Base-by-base conservation (phyloP, 2,329 filamentous ascomycete genomes). In the Colletotrichum sp. region DNA sequence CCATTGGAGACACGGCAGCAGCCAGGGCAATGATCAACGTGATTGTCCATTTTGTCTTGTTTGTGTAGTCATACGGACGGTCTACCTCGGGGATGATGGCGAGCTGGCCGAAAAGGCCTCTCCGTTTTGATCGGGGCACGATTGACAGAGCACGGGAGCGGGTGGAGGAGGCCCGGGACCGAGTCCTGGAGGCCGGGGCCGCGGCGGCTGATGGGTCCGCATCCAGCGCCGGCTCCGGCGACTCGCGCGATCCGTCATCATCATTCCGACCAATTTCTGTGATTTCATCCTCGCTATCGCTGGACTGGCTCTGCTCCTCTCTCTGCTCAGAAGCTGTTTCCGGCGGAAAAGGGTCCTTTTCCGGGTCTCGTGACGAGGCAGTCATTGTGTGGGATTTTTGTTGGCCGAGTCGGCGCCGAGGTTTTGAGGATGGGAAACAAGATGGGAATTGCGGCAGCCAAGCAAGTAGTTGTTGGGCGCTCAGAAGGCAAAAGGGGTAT, bases 21-120 rank as follows among this genome's bases (percentile, higher is more conserved):
- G 95, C 95, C 18, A 96, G 81, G 3, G 95, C 94, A 62, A 98
- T 91, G 64, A 96, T 90, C 44, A 92, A 88, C 0, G 96, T 98
- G 78, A 98, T 92, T 76, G 91, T 90, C 96, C 96, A 98, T 91
- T 98, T 98, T 16, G 91, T 95, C 66, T 86, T 90, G 39, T 91
- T 90, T 13, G 89, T 86, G 82, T 98, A 98, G 67, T 95, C 90
- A 75, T 93, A 92, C 0, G 96, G 94, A 36, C 93, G 89, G 62
- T 95, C 92, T 16, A 98, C 92, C 85, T 98, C 96, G 3, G 95
- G 93, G 18, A 98, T 88, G 36, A 98, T 76, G 2, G 94, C 88
- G 15, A 98, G 87, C 49, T 90, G 90, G 2, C 92, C 93, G 64
- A 98, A 89, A 3, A 98, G 87, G 0, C 96, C 96, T 80, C 95